A percentile compares a stretch with the other conserved stretches of the same genome.
Evolutionary conservation across 2,329 filamentous ascomycete species (phyloP).

Genomic region (Microsporum ferrugineum): DNA sequence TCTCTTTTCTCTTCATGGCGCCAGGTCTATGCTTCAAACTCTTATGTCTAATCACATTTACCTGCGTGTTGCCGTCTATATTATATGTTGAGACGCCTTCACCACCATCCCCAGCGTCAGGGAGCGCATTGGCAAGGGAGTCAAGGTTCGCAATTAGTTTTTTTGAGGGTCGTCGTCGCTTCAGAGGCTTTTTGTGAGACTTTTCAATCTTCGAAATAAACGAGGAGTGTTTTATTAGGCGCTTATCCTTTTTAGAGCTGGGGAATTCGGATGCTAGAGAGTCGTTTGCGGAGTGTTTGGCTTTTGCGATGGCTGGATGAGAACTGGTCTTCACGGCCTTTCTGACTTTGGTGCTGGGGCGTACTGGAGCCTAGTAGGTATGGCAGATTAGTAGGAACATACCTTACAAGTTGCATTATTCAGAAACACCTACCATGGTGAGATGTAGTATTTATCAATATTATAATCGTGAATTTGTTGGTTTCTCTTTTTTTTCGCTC

Average conservation of each 20-base stretch:
- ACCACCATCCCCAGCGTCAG: conserved; percentile 45
- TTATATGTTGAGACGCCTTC: conserved; percentile 32
- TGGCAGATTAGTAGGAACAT: conserved; percentile 2
- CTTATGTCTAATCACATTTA: conserved; percentile 61
- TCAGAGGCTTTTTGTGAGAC: conserved; percentile 43
- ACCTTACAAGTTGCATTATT: not conserved
- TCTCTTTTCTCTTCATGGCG: conserved; percentile 72
- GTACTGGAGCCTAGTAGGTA: conserved; percentile 20
- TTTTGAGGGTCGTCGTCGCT: conserved; percentile 58
- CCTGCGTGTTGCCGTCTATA: conserved; percentile 36
- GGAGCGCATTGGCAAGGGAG: conserved; percentile 68
- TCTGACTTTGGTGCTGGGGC: conserved; percentile 15
- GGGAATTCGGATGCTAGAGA: conserved; percentile 43
- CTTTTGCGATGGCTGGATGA: conserved; percentile 6
- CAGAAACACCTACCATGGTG: conserved; percentile 6
- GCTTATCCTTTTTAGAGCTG: conserved; percentile 72
- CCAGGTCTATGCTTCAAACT: conserved; percentile 65
- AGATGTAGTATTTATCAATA: not conserved
- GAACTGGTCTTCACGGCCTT: conserved; percentile 14
- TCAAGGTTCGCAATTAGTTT: conserved; percentile 68
- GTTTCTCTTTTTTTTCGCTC: too few relatives aligned
- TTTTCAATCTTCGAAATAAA: conserved; percentile 70
- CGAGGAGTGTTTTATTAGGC: conserved; percentile 64
- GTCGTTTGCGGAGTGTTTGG: conserved; percentile 15
- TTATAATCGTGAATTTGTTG: too few relatives aligned